Evolutionary conservation across 2,329 filamentous ascomycete species (phyloP), one percentile per base, ranked within the genome.

Genomic region (Cercospora zeae-maydis): DNA sequence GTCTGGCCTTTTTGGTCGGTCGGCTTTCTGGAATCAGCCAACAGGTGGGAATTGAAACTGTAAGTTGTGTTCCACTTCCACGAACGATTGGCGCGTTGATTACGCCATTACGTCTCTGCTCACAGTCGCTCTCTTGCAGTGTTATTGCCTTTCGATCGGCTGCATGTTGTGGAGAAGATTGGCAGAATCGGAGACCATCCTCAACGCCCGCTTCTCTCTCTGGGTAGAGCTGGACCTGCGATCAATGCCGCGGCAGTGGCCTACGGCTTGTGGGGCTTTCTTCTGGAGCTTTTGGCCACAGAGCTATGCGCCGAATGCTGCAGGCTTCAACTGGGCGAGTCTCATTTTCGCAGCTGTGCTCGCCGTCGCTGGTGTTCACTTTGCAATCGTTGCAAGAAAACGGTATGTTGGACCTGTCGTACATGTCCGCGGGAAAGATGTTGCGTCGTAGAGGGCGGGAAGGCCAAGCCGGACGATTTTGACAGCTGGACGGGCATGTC

Each of bases 81-180:
- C 16, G 13, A 24, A 34, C 21, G n/a, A 24, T 37, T 27, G 31
- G 30, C n/a, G 3, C 13, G 19, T 10, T 8, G 5, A 9, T 66
- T 77, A 77, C 62, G 77, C 75, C 1, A 70, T 81, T 3, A 72
- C 79, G 2, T 78, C 76, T 1, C 72, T 81, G 10, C 30, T 30
- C 14, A 67, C 66, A 5, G 60, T 63, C 14, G 42, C 64, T 3
- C 56, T 68, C 19, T 55, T 67, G 31, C 62, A 65, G 42, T 68
- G 66, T 37, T 69, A 68, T 45, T 19, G 42, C 47, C 49, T 69
- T 19, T 67, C 67, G 27, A 72, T 72, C 53, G 69, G 68, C 19
- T 72, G 67, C 36, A 57, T 71, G 7, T 63, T 72, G 13, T 72
- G 66, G 63, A 67, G 70, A 24, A 62, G 69, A 11, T 52, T 72